These are phyloP conservation scores for Candida sp. DNA, from an alignment of 1,139 yeast species.

Conservation along the genomic window DNA sequence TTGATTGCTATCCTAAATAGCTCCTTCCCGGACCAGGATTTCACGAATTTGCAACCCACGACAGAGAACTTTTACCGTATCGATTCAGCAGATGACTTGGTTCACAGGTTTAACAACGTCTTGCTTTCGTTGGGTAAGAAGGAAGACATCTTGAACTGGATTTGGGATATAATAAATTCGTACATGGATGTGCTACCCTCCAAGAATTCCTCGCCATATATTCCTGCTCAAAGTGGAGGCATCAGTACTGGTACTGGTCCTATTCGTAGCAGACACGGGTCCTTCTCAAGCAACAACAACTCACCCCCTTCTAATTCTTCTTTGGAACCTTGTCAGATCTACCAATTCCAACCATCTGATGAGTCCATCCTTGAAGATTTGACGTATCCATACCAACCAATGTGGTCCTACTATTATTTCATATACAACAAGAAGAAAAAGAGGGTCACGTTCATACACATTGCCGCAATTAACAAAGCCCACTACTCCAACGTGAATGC, in stretches of 20 bases:
- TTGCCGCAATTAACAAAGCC: slow-evolving; percentile 47
- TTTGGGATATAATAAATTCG: slow-evolving; percentile 89
- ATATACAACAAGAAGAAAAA: slow-evolving; percentile 90
- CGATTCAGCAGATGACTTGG: slow-evolving; percentile 56
- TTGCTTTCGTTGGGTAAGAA: slow-evolving; percentile 78
- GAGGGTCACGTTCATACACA: slow-evolving; percentile 84
- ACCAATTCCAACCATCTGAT: slow-evolving; percentile 80
- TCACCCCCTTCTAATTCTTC: slow-evolving; percentile 16
- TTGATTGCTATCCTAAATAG: slow-evolving; percentile 89
- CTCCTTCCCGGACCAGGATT: slow-evolving; percentile 96
- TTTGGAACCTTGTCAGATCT: slow-evolving; percentile 69
- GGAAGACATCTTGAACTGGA: slow-evolving; percentile 57
- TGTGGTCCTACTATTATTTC: slow-evolving; percentile 96
- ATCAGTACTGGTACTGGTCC: slow-evolving; percentile 19
- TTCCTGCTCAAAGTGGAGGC: slow-evolving; percentile 15
- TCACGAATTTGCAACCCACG: slow-evolving; percentile 83
- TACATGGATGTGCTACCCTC: slow-evolving; percentile 73
- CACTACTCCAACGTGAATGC: slow-evolving; percentile 42
- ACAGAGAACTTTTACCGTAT: slow-evolving; percentile 63
- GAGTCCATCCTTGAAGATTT: slow-evolving; percentile 73
- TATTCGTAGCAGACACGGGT: slow-evolving; percentile 14
- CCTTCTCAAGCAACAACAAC: slow-evolving; percentile 13
- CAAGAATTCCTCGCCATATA: slow-evolving; percentile 23
- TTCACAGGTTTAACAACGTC: slow-evolving; percentile 78
- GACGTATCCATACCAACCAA: slow-evolving; percentile 70